A percentile compares a stretch with the other conserved stretches of the same genome.
phyloP scores from a whole-genome alignment of 495 filamentous ascomycete genomes.

The Lasiosphaeria miniovina region DNA sequence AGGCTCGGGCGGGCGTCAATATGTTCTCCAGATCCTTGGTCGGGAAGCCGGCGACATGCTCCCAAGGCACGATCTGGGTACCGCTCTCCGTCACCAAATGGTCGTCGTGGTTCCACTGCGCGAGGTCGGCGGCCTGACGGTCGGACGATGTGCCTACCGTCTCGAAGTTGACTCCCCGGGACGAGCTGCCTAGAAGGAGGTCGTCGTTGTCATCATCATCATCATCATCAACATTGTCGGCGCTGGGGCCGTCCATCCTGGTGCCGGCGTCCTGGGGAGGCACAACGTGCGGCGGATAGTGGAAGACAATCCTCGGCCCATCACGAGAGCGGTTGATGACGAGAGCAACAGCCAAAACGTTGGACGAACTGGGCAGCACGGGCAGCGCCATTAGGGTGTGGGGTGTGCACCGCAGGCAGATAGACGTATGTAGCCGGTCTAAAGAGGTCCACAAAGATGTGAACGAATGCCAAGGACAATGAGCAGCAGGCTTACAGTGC shows the following conservation, averaged over 20 bases:
- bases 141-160: conserved; percentile 30
- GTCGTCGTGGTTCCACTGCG: conserved; percentile 57
- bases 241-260: conserved; percentile 27
- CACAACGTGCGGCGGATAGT: conserved; percentile 65
- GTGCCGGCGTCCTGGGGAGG: conserved; percentile 25
- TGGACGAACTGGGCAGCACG: conserved; percentile 46
- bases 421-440: too few species aligned
- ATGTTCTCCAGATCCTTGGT: conserved; percentile 79
- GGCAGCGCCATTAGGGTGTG: conserved; percentile 37
- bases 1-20: conserved; percentile 73
- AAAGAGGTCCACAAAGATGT: too few species aligned
- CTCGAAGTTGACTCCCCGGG: conserved; percentile 26
- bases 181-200: conserved; percentile 33
- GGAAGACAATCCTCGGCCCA: conserved; percentile 84
- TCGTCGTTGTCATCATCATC: conserved; percentile 45
- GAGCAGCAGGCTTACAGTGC: too few species aligned
- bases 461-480: too few species aligned
- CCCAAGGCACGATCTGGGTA: conserved; percentile 64
- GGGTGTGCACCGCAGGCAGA: too few species aligned
- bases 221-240: conserved; percentile 45
- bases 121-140: conserved; percentile 37
- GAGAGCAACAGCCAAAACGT: conserved; percentile 71
- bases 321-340: conserved; percentile 78
- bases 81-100: conserved; percentile 50
- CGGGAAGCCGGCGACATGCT: conserved; percentile 71